phyloP scores from a whole-genome alignment of 495 filamentous ascomycete species.

The Penicillium turbatum region DNA sequence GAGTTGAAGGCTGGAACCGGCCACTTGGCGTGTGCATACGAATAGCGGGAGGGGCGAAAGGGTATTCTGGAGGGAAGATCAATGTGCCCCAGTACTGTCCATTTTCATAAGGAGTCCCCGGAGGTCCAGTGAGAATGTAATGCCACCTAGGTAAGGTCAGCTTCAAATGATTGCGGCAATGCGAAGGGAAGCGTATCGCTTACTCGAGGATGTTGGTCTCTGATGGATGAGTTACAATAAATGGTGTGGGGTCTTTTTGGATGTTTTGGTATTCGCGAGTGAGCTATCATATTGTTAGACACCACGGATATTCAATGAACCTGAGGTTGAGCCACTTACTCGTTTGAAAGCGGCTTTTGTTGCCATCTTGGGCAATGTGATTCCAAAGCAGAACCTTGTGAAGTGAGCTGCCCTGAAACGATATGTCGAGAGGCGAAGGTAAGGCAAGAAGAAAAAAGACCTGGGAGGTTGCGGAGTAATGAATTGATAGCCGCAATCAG shows the following conservation, averaged over 20 bases:
- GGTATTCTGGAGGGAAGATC: conserved; percentile 92
- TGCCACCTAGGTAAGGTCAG: conserved; percentile 68
- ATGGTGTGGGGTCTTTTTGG: conserved; percentile 85
- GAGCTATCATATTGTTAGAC: conserved; percentile 52
- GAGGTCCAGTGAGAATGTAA: conserved; percentile 95
- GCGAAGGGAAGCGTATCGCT: conserved; percentile 16
- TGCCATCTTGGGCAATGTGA: conserved; percentile 55
- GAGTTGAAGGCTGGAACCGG: conserved; percentile 86
- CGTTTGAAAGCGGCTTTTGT: conserved; percentile 79
- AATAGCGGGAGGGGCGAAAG: conserved; percentile 94
- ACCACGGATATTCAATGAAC: not conserved
- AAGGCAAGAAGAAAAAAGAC: not conserved
- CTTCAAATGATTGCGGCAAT: not conserved
- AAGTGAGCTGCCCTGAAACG: not conserved
- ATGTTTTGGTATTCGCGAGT: conserved; percentile 93
- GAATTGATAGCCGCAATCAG: not conserved
- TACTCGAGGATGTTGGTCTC: conserved; percentile 94
- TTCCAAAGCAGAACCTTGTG: not conserved
- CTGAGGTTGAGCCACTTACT: conserved; percentile 46
- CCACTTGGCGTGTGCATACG: conserved; percentile 98
- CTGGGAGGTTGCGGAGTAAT: conserved; percentile 2
- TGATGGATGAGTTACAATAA: conserved; percentile 89
- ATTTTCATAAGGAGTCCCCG: conserved; percentile 85
- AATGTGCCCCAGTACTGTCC: conserved; percentile 99
- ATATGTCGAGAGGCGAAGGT: not conserved